Conservation (phyloP, 1,284 basidiomycete species). For the Papiliotrema flavescens region DNA sequence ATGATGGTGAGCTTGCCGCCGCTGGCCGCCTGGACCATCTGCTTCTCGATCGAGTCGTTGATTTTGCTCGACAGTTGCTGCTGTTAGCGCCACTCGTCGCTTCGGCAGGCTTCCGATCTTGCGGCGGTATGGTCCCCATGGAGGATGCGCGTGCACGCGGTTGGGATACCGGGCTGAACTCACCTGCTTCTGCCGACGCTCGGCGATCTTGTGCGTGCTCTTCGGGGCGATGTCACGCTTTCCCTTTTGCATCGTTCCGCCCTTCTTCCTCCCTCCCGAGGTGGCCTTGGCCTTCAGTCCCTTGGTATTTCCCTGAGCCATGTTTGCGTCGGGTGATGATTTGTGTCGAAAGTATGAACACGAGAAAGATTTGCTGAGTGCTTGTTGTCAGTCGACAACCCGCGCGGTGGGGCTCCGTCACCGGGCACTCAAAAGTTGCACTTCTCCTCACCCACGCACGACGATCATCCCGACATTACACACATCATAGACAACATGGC, state of each 20-base stretch:
- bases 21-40: conserved; percentile 82
- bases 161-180: background rate
- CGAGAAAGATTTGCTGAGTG: background rate
- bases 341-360: background rate
- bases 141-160: too few species aligned
- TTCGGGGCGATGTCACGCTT: conserved; percentile 42
- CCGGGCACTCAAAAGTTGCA: too few species aligned
- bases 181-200: conserved; percentile 37
- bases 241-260: conserved; percentile 39
- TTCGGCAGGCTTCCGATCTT: too few species aligned
- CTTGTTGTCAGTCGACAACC: background rate
- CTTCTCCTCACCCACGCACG: background rate
- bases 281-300: conserved; percentile 30
- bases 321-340: conserved; percentile 6
- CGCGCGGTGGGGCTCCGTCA: too few species aligned
- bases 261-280: conserved; percentile 39
- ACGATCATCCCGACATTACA: background rate
- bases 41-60: conserved; percentile 79
- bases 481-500: conserved; percentile 3
- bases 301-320: conserved; percentile 45
- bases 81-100: conserved; percentile 4
- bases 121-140: too few species aligned
- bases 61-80: conserved; percentile 82
- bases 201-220: conserved; percentile 30
- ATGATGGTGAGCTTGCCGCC: conserved; percentile 77